Evolutionary conservation across 1,139 yeast genomes (phyloP).

Genomic region (Geotrichum klebahnii): DNA sequence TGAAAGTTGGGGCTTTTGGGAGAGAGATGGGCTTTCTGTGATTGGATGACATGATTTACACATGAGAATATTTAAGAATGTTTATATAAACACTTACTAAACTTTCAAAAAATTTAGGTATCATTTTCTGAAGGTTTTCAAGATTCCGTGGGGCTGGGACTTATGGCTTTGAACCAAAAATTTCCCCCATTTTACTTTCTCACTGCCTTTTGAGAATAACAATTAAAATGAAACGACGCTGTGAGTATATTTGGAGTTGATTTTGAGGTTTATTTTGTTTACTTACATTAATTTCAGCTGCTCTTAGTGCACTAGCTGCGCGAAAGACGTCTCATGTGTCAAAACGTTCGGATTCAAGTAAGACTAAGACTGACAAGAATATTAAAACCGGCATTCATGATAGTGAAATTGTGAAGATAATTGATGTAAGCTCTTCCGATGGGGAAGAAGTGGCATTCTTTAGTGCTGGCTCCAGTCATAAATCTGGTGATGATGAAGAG

Average conservation of each 20-base stretch:
- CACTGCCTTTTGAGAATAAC: neutral
- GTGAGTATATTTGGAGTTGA: neutral
- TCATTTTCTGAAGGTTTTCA: too few relatives aligned
- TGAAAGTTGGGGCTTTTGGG: too few relatives aligned
- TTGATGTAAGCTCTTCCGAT: constrained; percentile 1
- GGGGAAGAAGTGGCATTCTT: neutral
- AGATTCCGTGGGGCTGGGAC: too few relatives aligned
- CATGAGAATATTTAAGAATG: too few relatives aligned
- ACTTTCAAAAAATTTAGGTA: too few relatives aligned
- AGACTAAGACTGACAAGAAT: neutral
- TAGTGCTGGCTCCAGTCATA: neutral
- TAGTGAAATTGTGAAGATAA: neutral
- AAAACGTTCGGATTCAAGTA: neutral
- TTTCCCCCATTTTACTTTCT: too few relatives aligned
- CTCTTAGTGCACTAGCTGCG: constrained; percentile 11
- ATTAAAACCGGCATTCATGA: neutral
- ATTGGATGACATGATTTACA: too few relatives aligned
- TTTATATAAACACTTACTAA: too few relatives aligned
- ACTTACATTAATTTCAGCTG: constrained; percentile 7
- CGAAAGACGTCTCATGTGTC: constrained; percentile 1
- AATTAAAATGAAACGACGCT: constrained; percentile 8
- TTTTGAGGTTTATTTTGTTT: neutral
- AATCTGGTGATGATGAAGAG: neutral
- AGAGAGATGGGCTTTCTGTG: too few relatives aligned
- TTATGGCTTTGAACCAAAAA: too few relatives aligned